Evolutionary conservation across 192 early-diverging fungal species (phyloP).

Genomic region (Borealophlyctis nickersoniae): DNA sequence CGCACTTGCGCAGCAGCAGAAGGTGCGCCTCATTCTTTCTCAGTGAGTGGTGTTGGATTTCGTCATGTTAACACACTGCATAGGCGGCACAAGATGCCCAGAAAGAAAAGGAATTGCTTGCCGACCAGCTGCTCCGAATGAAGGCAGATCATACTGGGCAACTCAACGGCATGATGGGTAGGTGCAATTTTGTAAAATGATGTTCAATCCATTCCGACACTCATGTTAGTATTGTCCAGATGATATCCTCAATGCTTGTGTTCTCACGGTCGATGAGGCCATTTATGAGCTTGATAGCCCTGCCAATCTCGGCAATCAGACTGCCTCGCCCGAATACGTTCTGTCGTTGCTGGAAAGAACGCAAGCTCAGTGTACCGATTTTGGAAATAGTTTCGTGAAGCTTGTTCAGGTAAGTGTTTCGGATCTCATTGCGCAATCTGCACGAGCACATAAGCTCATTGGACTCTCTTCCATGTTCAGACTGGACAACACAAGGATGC

Average conservation of each 20-base stretch:
- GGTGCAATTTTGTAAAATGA: constrained; percentile 14
- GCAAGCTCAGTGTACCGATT: constrained; percentile 42
- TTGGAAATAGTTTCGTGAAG: constrained; percentile 43
- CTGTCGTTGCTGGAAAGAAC: constrained; percentile 89
- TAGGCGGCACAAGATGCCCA: constrained; percentile 1
- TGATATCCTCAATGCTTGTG: constrained; percentile 81
- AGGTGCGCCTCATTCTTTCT: constrained; percentile 24
- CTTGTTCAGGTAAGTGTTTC: constrained; percentile 46
- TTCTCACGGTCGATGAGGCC: constrained; percentile 84
- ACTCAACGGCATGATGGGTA: constrained; percentile 43
- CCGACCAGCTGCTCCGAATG: constrained; percentile 59
- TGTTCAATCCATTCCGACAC: constrained; percentile 1
- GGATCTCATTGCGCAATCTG: no score
- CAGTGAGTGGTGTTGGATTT: background rate
- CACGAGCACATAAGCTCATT: no score
- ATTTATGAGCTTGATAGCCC: constrained; percentile 83
- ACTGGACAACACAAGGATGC: constrained; percentile 81
- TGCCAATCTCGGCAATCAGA: constrained; percentile 78
- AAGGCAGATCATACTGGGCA: constrained; percentile 45
- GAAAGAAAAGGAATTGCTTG: constrained; percentile 2
- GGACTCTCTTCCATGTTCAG: no score
- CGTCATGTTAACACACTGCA: background rate
- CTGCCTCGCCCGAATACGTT: constrained; percentile 86
- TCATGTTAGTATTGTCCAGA: constrained; percentile 47
- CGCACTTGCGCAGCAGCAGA: constrained; percentile 48